Percentiles rank a stretch among this genome's conserved stretches.
phyloP scores from a whole-genome alignment of 169 alveolate genomes.

The Cryptosporidium viatorum region DNA sequence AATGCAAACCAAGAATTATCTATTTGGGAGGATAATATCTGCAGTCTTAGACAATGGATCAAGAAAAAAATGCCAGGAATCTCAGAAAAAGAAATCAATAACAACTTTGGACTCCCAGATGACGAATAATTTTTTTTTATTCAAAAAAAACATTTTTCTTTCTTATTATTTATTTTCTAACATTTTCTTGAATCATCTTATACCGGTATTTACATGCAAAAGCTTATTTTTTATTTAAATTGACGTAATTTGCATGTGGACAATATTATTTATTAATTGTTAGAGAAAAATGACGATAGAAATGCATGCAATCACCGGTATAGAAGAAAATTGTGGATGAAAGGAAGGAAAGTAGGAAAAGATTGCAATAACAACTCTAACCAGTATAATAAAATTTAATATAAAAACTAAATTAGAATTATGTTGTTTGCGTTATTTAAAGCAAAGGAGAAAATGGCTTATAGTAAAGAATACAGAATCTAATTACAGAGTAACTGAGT shows the following conservation, averaged over 20 bases:
- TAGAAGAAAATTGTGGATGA: not conserved
- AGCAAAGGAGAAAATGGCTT: not conserved
- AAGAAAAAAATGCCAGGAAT: conserved; percentile 73
- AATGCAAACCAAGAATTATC: not conserved
- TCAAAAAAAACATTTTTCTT: not conserved
- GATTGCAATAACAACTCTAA: not conserved
- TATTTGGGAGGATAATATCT: conserved; percentile 77
- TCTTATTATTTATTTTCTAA: too few relatives aligned
- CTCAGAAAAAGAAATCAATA: conserved; percentile 62
- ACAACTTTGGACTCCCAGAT: conserved; percentile 75
- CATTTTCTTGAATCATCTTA: not conserved
- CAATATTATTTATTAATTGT: not conserved
- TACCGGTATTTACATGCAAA: not conserved
- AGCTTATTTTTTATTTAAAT: too few relatives aligned
- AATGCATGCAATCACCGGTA: not conserved
- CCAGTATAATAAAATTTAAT: not conserved
- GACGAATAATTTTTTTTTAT: conserved; percentile 9
- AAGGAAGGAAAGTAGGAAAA: not conserved
- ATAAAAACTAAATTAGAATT: not conserved
- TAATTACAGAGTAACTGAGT: not conserved
- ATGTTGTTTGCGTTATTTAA: not conserved
- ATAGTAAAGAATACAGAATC: not conserved
- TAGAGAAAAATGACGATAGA: too few relatives aligned
- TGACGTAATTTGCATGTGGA: not conserved
- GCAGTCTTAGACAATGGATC: conserved; percentile 67